Evolutionary conservation across 441 rosid genomes (phyloP), one percentile per base, ranked within the genome.

Genomic region (Viola pubescens): DNA sequence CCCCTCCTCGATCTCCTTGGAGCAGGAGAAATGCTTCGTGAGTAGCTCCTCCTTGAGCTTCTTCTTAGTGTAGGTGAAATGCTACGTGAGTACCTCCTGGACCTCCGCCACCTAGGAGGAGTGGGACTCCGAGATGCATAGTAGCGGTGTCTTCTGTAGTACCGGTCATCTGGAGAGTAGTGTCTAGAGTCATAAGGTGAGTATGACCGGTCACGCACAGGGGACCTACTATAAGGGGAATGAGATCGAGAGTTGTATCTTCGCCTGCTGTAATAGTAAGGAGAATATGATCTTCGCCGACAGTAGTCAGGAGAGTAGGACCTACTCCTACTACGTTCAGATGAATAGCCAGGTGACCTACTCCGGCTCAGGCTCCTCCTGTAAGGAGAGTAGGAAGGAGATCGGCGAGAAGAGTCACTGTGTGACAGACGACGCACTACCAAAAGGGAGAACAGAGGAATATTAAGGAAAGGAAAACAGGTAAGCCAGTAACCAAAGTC

Each of bases 201-300:
- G 73, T 68, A 71, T 0, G 89, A 84, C 47, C 79, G 56, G 7
- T 79, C 79, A 4, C 64, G 71, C 68, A 70, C 78, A 7, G 86
- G 87, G 5, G 85, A 88, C 68, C 83, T 78, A 3, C 75, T 60
- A 60, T 72, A 77, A 54, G 82, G 76, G 48, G 89, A 81, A 14
- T 37, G 67, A 9, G 86, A 76, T 42, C 65, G 56, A 1, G 86
- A 81, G 70, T 69, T 72, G 0, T 79, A 76, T 59, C 79, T 72
- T 3, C 46, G 62, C 40, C 79, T 66, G 19, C 70, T 59, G 19
- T 62, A 63, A 26, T 76, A 62, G 12, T 70, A 68, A 7, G 88
- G 75, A 26, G 89, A 76, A 60, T 73, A 51, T 1, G 86, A 81
- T 51, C 78, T 75, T 8, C 64, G 70, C 12, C 69, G 57, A 0